Evolutionary conservation across 139 green algal species (phyloP).

Genomic region (Zygnema cylindricum): DNA sequence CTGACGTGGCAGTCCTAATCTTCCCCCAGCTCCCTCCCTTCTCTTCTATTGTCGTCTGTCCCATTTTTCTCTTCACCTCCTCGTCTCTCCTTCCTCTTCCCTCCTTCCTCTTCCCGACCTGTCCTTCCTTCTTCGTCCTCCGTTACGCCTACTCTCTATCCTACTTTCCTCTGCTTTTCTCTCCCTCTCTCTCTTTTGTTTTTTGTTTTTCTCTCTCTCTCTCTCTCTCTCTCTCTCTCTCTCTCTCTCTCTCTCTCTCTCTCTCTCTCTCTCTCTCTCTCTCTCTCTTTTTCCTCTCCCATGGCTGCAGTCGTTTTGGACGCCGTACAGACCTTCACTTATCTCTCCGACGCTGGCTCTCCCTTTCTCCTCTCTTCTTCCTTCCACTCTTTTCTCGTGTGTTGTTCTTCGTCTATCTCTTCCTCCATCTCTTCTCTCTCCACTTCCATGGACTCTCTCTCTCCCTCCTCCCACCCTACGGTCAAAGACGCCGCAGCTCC

Average conservation of each 20-base stretch:
- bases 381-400: neutral
- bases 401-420: neutral
- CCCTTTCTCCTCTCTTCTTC: neutral
- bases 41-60: too few relatives aligned
- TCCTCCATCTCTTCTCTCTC: neutral
- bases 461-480: neutral
- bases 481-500: neutral
- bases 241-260: slow-evolving; percentile 3
- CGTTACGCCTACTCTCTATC: too few relatives aligned
- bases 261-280: neutral
- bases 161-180: neutral
- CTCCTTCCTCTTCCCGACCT: too few relatives aligned
- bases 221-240: slow-evolving; percentile 5
- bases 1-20: too few relatives aligned
- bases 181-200: neutral
- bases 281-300: neutral
- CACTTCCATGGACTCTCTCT: too few relatives aligned
- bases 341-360: neutral
- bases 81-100: too few relatives aligned
- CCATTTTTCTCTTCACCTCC: too few relatives aligned
- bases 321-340: neutral
- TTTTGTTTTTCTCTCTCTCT: neutral
- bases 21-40: too few relatives aligned
- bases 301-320: slow-evolving; percentile 3
- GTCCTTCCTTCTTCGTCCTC: too few relatives aligned